These are phyloP conservation scores for Trichosporon sp. DNA, from an alignment of 1,284 basidiomycete species.

Conservation along the genomic window DNA sequence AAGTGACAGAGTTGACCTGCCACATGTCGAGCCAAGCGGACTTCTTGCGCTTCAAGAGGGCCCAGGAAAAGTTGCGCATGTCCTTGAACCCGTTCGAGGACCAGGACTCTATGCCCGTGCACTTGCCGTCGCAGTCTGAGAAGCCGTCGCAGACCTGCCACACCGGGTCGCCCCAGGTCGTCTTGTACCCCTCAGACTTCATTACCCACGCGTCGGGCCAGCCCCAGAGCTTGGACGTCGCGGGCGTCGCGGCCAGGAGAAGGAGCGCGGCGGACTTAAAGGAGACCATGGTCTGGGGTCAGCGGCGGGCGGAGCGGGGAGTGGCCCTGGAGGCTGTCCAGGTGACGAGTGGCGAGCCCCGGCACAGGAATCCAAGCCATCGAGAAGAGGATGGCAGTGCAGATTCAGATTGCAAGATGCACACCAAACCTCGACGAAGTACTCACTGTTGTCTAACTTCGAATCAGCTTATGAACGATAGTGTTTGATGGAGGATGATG, in stretches of 20 bases:
- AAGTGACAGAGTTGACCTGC: constrained; percentile 1
- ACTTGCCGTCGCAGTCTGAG: not conserved
- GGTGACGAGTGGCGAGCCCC: no score
- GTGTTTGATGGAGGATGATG: not conserved
- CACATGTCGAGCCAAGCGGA: not conserved
- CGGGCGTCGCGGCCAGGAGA: not conserved
- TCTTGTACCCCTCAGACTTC: not conserved
- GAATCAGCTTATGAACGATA: not conserved
- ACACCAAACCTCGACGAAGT: no score
- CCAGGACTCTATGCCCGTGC: not conserved
- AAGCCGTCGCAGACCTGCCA: constrained; percentile 4
- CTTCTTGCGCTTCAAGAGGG: not conserved
- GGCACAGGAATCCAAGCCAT: no score
- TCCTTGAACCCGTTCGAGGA: not conserved
- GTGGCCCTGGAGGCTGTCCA: no score
- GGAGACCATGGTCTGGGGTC: not conserved
- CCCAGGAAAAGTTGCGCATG: not conserved
- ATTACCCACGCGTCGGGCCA: not conserved
- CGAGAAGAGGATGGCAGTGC: no score
- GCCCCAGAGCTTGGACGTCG: not conserved
- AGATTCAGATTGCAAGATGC: no score
- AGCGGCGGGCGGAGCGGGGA: not conserved
- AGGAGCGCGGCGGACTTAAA: not conserved
- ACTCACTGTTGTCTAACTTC: not conserved
- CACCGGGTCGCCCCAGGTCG: not conserved